Percentiles rank a stretch among this genome's conserved stretches.
Conservation (phyloP, 192 early-diverging fungal genomes). For the Backusella mclennaniae region DNA sequence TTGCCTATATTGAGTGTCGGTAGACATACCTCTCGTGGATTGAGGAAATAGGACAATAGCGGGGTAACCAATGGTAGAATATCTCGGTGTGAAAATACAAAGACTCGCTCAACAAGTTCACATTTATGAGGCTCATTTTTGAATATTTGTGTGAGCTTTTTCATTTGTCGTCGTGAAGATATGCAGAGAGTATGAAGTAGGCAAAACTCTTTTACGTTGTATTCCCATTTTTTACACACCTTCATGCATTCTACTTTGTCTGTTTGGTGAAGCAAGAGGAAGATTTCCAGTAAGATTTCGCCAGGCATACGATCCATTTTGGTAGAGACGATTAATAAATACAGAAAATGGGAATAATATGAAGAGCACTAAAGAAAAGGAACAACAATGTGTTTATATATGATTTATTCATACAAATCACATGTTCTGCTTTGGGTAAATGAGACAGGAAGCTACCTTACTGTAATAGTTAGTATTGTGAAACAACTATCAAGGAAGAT, state of each 20-base stretch:
- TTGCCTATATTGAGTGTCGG: not conserved
- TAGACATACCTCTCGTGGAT: not conserved
- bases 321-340: not conserved
- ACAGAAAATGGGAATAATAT: not conserved
- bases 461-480: not conserved
- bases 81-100: not conserved
- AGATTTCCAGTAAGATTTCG: not conserved
- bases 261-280: not conserved
- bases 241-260: not conserved
- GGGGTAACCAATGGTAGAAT: not conserved
- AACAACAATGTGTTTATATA: not conserved
- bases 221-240: not conserved
- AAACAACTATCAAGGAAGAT: not conserved
- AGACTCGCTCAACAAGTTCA: not conserved
- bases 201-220: not conserved
- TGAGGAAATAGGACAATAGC: not conserved
- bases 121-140: not conserved
- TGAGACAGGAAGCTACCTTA: not conserved
- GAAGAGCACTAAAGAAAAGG: not conserved
- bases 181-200: not conserved
- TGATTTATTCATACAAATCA: not conserved
- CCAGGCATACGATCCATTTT: not conserved
- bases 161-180: not conserved
- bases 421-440: not conserved
- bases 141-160: not conserved